Percentiles rank a stretch among this genome's conserved stretches.
Evolutionary conservation across 2,329 filamentous ascomycete genomes (phyloP).

Genomic region (Sporothrix globosa): DNA sequence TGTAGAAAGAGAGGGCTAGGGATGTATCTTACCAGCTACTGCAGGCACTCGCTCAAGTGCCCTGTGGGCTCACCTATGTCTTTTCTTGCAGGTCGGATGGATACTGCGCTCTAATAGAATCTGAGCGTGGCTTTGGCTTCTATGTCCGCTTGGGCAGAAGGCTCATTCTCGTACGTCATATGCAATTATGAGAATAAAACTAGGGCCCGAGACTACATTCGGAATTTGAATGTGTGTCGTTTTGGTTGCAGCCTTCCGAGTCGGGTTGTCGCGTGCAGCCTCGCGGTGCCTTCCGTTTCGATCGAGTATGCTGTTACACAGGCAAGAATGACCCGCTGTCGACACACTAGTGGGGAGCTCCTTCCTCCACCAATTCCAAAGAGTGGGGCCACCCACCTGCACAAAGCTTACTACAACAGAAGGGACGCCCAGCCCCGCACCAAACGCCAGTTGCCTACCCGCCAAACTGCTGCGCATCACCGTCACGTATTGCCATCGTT

Average conservation of each 20-base stretch:
- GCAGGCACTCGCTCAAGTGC: neutral
- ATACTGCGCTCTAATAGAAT: too few relatives aligned
- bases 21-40: neutral
- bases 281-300: slow-evolving; percentile 1
- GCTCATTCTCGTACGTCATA: too few relatives aligned
- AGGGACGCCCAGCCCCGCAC: slow-evolving; percentile 24
- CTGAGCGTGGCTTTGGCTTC: too few relatives aligned
- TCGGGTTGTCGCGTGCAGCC: neutral
- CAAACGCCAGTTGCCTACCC: slow-evolving; percentile 18
- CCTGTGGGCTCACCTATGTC: neutral
- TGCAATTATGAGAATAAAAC: too few relatives aligned
- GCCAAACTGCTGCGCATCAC: slow-evolving; percentile 21
- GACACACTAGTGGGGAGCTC: neutral
- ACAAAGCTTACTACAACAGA: slow-evolving; percentile 7
- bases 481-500: slow-evolving; percentile 14
- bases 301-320: neutral
- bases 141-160: too few relatives aligned
- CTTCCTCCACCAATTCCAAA: slow-evolving; percentile 21
- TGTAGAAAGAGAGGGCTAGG: too few relatives aligned
- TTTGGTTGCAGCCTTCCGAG: neutral
- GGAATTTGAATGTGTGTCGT: neutral
- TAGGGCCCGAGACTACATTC: too few relatives aligned
- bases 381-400: slow-evolving; percentile 15
- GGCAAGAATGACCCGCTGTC: neutral
- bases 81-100: neutral